Evolutionary conservation across 352 stramenopile genomes (phyloP), one percentile per base, ranked within the genome.

Genomic region (Aphanomyces invadans): DNA sequence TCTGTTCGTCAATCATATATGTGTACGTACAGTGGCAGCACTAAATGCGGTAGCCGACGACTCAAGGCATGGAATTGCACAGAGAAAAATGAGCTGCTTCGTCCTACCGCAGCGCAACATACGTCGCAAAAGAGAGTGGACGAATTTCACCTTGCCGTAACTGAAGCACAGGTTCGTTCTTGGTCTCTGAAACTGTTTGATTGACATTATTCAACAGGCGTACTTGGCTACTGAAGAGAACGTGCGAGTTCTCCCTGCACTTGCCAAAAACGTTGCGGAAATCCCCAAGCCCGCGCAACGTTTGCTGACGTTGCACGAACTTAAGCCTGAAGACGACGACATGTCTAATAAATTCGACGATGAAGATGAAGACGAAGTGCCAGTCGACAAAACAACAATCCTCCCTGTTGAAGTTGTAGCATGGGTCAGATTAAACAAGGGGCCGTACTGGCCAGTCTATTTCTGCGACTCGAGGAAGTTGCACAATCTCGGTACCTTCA

Each of bases 401-500:
- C 46, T 54, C 10, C 46, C 46, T 29, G n/a, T 54, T 54, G 46
- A 21, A 21, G n/a, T 29, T 7, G 46, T 54, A 10, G 46, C 46
- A 12, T 57, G 49, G 49, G 49, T 26, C 1, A 57, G 29, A 57
- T 7, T 26, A 7, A 57, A 38, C 29, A 57, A 2, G 15, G 49
- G 49, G 21, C 49, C 49, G 17, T 57, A 33, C 36, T 57, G 49
- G 49, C 49, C 49, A 33, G 49, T 57, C 4, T 57, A 57, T 57
- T 12, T 57, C 15, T 57, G 49, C n/a, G 29, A 57, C 23, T 11
- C 49, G 25, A 33, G 21, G 17, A 57, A 57, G 19, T 32, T 57
- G 15, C 49, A 33, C n/a, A 11, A 33, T 2, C 23, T 57, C 17
- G 49, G 49, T 57, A 57, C 11, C n/a, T n/a, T n/a, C n/a, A n/a